Evolutionary conservation across 768 basidiomycete species (phyloP), one percentile per base, ranked within the genome.

Genomic region (Phaeotremella skinneri): DNA sequence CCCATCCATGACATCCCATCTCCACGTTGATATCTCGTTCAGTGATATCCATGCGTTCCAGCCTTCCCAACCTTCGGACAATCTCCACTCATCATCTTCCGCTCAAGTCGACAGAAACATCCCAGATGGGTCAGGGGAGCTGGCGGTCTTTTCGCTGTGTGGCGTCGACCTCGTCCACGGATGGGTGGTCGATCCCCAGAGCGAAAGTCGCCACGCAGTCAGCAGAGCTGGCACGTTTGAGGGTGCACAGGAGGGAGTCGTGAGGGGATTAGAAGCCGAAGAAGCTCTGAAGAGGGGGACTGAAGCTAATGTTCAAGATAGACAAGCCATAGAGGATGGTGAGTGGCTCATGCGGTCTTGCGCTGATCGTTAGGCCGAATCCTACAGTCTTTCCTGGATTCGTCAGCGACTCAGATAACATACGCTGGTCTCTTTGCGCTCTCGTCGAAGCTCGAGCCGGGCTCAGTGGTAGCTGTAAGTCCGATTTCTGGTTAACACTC

Each of bases 11-110:
- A 87, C 86, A 61, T 87, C 84, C 81, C 92, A 92, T 13, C 88
- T 96, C 81, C 88, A 92, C 70, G 80, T 96, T 45, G 91, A 96
- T 67, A 90, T 91, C 0, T 76, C 85, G 0, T 96, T 96, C 74
- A 87, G 85, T 0, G 82, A 82, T 0, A 71, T 85, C 5, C 83
- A 82, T 1, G 82, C 84, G 0, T 92, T 93, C 73, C 41, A 60
- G 13, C 87, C 89, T 1, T 78, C 77, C n/a, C n/a, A n/a, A 37
- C 34, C 7, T 17, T 37, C 34, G 17, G 34, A 37, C 17, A 37
- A 7, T 37, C 34, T 17, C 34, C 9, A 7, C 17, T 7, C 34
- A 17, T 37, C 34, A 7, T 37, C 34, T 37, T 37, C 34, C 7
- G 34, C 34, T 17, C 7, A 7, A 7, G 34, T 37, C 9, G 43